phyloP scores from a whole-genome alignment of 192 early-diverging fungal genomes.

The Chytriomyces sp. region DNA sequence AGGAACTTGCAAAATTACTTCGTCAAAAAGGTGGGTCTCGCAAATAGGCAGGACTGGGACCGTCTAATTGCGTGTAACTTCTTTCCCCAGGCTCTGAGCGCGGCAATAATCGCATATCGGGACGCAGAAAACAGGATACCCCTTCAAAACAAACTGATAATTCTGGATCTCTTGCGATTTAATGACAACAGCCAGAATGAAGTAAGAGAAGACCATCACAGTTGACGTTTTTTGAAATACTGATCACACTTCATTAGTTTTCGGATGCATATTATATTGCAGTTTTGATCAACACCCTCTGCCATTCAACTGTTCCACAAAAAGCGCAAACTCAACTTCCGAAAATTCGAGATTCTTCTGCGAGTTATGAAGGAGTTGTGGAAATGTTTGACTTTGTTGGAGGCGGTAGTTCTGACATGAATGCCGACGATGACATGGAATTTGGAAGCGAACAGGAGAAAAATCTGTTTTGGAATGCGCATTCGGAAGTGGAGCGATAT shows the following conservation, averaged over 20 bases:
- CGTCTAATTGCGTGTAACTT: neutral
- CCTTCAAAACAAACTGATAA: slow-evolving; percentile 61
- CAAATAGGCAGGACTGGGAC: neutral
- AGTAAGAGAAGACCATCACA: slow-evolving; percentile 37
- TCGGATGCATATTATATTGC: slow-evolving; percentile 82
- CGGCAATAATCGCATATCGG: slow-evolving; percentile 75
- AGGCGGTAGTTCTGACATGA: neutral
- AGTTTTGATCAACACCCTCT: slow-evolving; percentile 75
- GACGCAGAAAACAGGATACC: slow-evolving; percentile 69
- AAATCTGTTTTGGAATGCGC: slow-evolving; percentile 57
- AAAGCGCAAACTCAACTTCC: slow-evolving; percentile 20
- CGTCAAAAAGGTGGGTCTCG: slow-evolving; percentile 73
- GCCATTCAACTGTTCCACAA: slow-evolving; percentile 41
- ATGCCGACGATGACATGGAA: slow-evolving; percentile 25
- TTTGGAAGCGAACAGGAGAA: slow-evolving; percentile 41
- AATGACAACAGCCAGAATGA: slow-evolving; percentile 94
- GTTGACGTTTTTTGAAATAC: neutral
- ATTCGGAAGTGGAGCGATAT: slow-evolving; percentile 79
- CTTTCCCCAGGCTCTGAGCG: slow-evolving; percentile 33
- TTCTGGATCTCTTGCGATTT: slow-evolving; percentile 80
- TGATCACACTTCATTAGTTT: slow-evolving; percentile 48
- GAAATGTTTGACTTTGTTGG: slow-evolving; percentile 43
- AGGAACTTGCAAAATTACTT: slow-evolving; percentile 86
- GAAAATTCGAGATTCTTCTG: slow-evolving; percentile 6
- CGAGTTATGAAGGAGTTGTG: slow-evolving; percentile 32